Percentiles rank a stretch among this genome's conserved stretches.
phyloP scores from a whole-genome alignment of 2,329 filamentous ascomycete species.

The Monilinia laxa region DNA sequence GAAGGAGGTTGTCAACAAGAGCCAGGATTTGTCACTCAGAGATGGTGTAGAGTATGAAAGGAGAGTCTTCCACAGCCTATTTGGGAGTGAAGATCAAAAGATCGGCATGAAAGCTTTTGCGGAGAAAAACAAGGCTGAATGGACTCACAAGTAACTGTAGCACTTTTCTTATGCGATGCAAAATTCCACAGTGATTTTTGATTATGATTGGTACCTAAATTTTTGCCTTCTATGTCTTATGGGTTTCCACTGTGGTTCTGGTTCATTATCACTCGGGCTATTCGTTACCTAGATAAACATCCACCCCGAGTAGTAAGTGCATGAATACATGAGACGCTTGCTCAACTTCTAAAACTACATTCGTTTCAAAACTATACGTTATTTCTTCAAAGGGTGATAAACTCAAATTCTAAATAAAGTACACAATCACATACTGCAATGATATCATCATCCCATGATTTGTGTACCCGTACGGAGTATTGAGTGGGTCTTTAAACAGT shows the following conservation, averaged over 20 bases:
- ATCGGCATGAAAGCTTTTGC: constrained; percentile 95
- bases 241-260: neutral
- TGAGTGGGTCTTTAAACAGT: too few species aligned
- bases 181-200: neutral
- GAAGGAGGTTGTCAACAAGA: constrained; percentile 99
- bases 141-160: constrained; percentile 67
- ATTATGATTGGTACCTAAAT: neutral
- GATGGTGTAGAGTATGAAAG: constrained; percentile 96
- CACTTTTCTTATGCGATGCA: neutral
- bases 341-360: too few species aligned
- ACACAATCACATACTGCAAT: too few species aligned
- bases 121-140: constrained; percentile 90
- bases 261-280: neutral
- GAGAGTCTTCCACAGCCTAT: constrained; percentile 86
- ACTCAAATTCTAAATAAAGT: too few species aligned
- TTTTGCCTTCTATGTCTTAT: neutral
- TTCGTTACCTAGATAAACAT: neutral
- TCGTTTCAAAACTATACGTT: too few species aligned
- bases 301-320: too few species aligned
- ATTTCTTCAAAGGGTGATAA: too few species aligned
- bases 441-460: too few species aligned
- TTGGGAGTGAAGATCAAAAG: constrained; percentile 96
- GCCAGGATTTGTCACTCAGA: constrained; percentile 81
- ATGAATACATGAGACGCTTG: too few species aligned
- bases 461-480: too few species aligned